Conservation (phyloP, 169 alveolate genomes). For the Neospora caninum region DNA sequence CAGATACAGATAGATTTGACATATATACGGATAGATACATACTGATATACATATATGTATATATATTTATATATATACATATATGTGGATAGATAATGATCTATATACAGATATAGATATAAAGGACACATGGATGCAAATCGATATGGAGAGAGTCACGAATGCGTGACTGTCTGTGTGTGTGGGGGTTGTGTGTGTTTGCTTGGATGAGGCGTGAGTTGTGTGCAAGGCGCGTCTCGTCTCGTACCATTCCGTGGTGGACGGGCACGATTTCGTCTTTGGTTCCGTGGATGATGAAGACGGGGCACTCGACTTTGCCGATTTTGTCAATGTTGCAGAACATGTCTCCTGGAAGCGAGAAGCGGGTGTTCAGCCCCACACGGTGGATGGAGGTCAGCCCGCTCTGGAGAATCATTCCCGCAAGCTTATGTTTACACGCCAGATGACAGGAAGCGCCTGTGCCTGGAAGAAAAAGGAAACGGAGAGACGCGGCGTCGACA, state of each 20-base stretch:
- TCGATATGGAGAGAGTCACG: too few relatives aligned
- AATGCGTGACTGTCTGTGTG: too few relatives aligned
- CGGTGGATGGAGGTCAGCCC: conserved; percentile 89
- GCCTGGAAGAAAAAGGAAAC: neutral
- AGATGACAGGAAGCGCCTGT: conserved; percentile 28
- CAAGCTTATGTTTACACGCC: conserved; percentile 59
- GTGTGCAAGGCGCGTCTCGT: neutral
- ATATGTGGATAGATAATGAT: neutral
- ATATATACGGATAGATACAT: neutral
- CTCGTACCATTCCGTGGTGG: conserved; percentile 70
- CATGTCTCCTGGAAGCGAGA: conserved; percentile 90
- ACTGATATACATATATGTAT: neutral
- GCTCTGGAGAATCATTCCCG: conserved; percentile 87
- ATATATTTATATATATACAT: neutral
- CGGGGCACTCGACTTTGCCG: conserved; percentile 71
- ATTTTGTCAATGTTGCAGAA: conserved; percentile 90
- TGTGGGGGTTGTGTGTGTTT: neutral
- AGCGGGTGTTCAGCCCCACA: conserved; percentile 82
- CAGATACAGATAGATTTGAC: neutral
- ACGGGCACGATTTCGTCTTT: conserved; percentile 90
- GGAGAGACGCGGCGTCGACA: neutral
- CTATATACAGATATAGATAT: too few relatives aligned
- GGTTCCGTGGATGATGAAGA: conserved; percentile 90
- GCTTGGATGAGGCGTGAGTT: neutral
- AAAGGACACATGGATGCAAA: too few relatives aligned